phyloP scores from a whole-genome alignment of 2,329 filamentous ascomycete genomes.

The Verticillium albo-atrum region DNA sequence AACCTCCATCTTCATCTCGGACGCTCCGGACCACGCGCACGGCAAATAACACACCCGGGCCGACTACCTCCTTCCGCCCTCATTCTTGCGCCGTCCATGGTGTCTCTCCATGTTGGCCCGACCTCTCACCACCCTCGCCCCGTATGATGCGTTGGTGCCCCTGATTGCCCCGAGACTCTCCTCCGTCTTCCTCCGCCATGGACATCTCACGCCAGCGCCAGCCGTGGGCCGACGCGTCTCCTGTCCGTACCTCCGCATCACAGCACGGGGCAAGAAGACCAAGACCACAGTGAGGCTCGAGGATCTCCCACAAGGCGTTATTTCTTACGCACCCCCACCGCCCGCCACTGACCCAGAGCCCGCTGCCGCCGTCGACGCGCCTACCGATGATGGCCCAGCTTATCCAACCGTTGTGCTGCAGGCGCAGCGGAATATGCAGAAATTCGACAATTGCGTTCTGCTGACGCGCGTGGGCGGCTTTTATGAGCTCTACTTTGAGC shows the following conservation, averaged over 20 bases:
- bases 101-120: conserved; percentile 12
- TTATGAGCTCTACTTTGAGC: conserved; percentile 96
- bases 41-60: neutral
- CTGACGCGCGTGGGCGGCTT: conserved; percentile 92
- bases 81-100: conserved; percentile 3
- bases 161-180: conserved; percentile 1
- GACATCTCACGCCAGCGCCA: neutral
- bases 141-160: conserved; percentile 6
- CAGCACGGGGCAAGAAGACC: conserved; percentile 47
- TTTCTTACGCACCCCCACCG: conserved; percentile 27
- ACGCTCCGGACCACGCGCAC: conserved; percentile 4
- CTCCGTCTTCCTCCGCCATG: conserved; percentile 5
- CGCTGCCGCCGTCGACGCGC: conserved; percentile 19
- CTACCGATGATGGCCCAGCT: conserved; percentile 42
- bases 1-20: neutral
- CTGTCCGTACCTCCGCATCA: neutral
- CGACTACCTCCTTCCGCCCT: neutral
- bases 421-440: conserved; percentile 82
- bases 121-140: conserved; percentile 8
- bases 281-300: conserved; percentile 48
- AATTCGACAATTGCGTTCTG: conserved; percentile 85
- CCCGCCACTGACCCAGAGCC: conserved; percentile 2
- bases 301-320: conserved; percentile 52
- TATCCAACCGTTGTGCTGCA: conserved; percentile 91
- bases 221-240: neutral